These are phyloP conservation scores for Backusella liffmaniae DNA, from an alignment of 192 early-diverging fungal genomes.

Conservation along the genomic window DNA sequence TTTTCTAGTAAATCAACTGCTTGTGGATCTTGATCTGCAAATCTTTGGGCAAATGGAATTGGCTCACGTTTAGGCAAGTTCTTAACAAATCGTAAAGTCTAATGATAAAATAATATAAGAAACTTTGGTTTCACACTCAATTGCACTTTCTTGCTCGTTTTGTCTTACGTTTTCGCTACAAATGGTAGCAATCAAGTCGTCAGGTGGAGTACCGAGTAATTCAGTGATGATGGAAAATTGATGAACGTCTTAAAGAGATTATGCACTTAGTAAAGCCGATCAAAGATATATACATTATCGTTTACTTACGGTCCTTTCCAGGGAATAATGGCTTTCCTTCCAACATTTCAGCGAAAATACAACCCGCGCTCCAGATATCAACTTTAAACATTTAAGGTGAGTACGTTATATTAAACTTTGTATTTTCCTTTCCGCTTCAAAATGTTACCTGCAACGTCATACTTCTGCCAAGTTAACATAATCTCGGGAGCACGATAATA, in stretches of 20 bases:
- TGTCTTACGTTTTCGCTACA: conserved; percentile 79
- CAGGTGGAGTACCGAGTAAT: conserved; percentile 87
- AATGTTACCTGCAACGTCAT: conserved; percentile 73
- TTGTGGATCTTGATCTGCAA: conserved; percentile 71
- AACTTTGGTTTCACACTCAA: background rate
- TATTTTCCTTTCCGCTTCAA: background rate
- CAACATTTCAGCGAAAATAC: conserved; percentile 95
- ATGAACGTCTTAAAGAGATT: conserved; percentile 65
- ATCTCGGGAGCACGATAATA: conserved; percentile 98
- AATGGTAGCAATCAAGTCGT: conserved; percentile 90
- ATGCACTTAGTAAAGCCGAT: background rate
- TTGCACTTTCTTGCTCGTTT: background rate
- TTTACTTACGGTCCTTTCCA: conserved; percentile 80
- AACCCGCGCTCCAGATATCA: conserved; percentile 93
- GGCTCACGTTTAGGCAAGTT: conserved; percentile 77
- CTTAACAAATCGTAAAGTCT: conserved; percentile 88
- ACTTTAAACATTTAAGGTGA: conserved; percentile 40
- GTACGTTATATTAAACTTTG: background rate
- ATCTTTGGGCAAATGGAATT: conserved; percentile 79
- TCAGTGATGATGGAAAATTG: conserved; percentile 95
- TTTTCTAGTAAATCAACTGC: conserved; percentile 84
- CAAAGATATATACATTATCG: background rate
- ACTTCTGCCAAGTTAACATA: conserved; percentile 97
- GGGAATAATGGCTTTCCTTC: conserved; percentile 93
- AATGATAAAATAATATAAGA: conserved; percentile 14